Percentiles rank a stretch among this genome's conserved stretches.
These are phyloP conservation scores for Ilyonectria robusta DNA, from an alignment of 2,329 filamentous ascomycete genomes.

Conservation along the genomic window DNA sequence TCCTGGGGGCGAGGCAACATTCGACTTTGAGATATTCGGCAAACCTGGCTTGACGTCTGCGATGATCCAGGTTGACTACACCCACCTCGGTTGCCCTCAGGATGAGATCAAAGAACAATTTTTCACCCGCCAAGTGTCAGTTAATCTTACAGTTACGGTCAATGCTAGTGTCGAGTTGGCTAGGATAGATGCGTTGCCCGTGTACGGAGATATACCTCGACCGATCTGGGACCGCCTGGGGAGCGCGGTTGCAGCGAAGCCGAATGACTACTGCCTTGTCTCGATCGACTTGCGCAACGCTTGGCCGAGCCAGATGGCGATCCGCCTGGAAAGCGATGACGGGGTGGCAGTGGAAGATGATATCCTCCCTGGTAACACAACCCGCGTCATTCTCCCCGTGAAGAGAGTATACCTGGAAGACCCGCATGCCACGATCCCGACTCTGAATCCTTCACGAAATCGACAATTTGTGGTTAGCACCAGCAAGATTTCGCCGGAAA, in stretches of 20 bases:
- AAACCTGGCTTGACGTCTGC: slow-evolving; percentile 87
- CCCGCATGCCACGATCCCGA: slow-evolving; percentile 83
- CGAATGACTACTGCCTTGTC: slow-evolving; percentile 81
- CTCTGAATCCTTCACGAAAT: slow-evolving; percentile 83
- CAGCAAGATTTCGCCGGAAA: slow-evolving; percentile 82
- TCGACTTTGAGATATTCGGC: slow-evolving; percentile 88
- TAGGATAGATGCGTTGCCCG: slow-evolving; percentile 83
- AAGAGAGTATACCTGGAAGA: slow-evolving; percentile 83
- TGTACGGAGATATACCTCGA: slow-evolving; percentile 76
- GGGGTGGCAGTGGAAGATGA: slow-evolving; percentile 66
- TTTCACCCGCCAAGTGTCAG: slow-evolving; percentile 85
- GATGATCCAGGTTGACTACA: slow-evolving; percentile 88
- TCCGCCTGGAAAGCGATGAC: slow-evolving; percentile 71
- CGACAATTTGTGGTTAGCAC: slow-evolving; percentile 94
- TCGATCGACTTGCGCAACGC: slow-evolving; percentile 89
- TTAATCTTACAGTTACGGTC: slow-evolving; percentile 89
- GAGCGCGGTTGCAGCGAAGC: slow-evolving; percentile 54
- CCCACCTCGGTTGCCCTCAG: slow-evolving; percentile 79
- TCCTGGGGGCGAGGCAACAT: slow-evolving; percentile 77
- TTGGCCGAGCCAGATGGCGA: slow-evolving; percentile 85
- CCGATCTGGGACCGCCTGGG: slow-evolving; percentile 69
- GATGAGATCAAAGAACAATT: slow-evolving; percentile 80
- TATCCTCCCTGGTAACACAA: slow-evolving; percentile 78
- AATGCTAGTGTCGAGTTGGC: slow-evolving; percentile 90
- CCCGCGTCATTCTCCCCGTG: slow-evolving; percentile 82